Conservation (phyloP, 352 stramenopile species). For the Phytophthora vignae region DNA sequence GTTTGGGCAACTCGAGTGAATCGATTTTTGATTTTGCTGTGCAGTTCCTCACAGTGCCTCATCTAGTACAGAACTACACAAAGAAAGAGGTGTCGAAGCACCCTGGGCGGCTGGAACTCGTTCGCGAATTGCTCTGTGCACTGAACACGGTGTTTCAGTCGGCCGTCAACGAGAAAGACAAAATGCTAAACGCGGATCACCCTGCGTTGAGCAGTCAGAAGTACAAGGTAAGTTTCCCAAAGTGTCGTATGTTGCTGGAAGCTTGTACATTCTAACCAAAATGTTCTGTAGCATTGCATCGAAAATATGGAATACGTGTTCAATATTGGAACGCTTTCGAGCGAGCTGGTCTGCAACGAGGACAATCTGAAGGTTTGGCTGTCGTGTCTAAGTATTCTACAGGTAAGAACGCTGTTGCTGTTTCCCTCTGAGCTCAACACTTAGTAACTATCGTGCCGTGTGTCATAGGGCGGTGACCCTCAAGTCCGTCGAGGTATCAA, state of each 20-base stretch:
- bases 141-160: conserved; percentile 72
- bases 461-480: conserved; percentile 70
- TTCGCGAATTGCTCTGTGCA: conserved; percentile 66
- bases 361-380: conserved; percentile 81
- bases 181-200: conserved; percentile 75
- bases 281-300: conserved; percentile 70
- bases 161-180: conserved; percentile 51
- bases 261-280: background rate
- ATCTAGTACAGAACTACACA: conserved; percentile 83
- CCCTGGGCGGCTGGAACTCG: conserved; percentile 64
- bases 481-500: conserved; percentile 75
- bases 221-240: conserved; percentile 72
- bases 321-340: conserved; percentile 78
- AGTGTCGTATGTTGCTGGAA: background rate
- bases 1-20: conserved; percentile 83
- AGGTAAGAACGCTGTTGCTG: conserved; percentile 41
- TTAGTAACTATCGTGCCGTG: conserved; percentile 16
- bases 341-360: conserved; percentile 78
- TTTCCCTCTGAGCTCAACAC: conserved; percentile 4
- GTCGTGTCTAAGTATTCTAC: conserved; percentile 67
- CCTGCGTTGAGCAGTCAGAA: conserved; percentile 83
- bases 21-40: conserved; percentile 91
- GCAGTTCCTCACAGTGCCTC: conserved; percentile 86
- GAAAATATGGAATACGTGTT: conserved; percentile 91
- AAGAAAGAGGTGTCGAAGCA: conserved; percentile 57